Percentiles rank a stretch among this genome's conserved stretches.
Evolutionary conservation across 2,329 filamentous ascomycete species (phyloP).

Genomic region (Aureobasidium melanogenum): DNA sequence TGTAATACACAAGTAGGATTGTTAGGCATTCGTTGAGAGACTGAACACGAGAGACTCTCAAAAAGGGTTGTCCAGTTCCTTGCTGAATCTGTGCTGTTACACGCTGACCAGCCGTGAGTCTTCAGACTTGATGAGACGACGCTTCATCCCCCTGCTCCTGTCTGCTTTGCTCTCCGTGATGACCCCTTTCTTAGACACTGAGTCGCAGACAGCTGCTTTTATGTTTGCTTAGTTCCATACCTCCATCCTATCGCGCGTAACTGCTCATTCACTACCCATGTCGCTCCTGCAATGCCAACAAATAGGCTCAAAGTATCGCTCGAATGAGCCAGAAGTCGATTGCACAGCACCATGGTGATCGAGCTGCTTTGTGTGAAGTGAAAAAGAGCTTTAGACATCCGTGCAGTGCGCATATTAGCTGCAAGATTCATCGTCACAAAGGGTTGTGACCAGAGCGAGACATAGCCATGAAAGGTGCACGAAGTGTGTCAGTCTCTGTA

Average conservation of each 20-base stretch:
- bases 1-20: no score
- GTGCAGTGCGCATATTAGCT: not conserved
- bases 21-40: no score
- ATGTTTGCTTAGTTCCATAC: not conserved
- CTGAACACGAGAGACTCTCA: not conserved
- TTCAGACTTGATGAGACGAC: not conserved
- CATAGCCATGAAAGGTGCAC: not conserved
- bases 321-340: no score
- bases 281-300: not conserved
- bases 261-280: not conserved
- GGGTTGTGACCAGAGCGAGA: not conserved
- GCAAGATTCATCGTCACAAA: not conserved
- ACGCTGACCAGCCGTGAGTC: not conserved
- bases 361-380: not conserved
- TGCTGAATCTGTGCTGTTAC: not conserved
- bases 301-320: not conserved
- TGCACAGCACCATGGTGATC: not conserved
- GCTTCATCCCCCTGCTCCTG: not conserved
- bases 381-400: not conserved
- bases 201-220: not conserved
- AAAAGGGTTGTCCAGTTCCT: not conserved
- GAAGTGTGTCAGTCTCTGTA: not conserved
- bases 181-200: not conserved
- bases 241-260: not conserved
- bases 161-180: not conserved